Percentiles rank a stretch among this genome's conserved stretches.
These are phyloP conservation scores for Trichomonascaceae sp. DNA, from an alignment of 1,139 yeast species.

Conservation along the genomic window DNA sequence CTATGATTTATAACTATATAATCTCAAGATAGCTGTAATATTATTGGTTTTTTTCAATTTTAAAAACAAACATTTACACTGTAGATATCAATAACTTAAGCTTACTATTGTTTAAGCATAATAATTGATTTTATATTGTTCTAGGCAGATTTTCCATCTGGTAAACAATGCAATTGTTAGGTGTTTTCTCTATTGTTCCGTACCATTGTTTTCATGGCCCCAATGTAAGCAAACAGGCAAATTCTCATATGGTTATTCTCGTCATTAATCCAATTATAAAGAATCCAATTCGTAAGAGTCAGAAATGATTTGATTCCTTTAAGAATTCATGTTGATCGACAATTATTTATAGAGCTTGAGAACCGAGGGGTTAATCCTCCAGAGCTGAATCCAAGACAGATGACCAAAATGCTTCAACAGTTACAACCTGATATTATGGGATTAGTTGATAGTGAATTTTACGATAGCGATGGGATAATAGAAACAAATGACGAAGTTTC, in stretches of 20 bases:
- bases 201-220: constrained; percentile 8
- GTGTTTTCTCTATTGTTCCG: neutral
- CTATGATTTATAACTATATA: neutral
- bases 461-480: neutral
- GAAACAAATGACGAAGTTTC: neutral
- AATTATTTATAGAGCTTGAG: constrained; percentile 4
- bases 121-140: too few relatives aligned
- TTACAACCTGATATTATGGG: constrained; percentile 5
- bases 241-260: neutral
- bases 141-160: too few relatives aligned
- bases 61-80: too few relatives aligned
- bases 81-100: too few relatives aligned
- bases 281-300: constrained; percentile 7
- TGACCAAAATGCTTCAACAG: constrained; percentile 8
- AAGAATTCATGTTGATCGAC: constrained; percentile 11
- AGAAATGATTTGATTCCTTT: constrained; percentile 7
- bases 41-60: neutral
- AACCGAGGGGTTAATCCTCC: constrained; percentile 8
- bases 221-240: constrained; percentile 9
- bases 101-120: too few relatives aligned
- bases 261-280: neutral
- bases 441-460: neutral
- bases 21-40: neutral
- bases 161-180: neutral
- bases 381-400: constrained; percentile 7